Conservation (phyloP, 169 alveolate genomes). For the Eimeria maxima region DNA sequence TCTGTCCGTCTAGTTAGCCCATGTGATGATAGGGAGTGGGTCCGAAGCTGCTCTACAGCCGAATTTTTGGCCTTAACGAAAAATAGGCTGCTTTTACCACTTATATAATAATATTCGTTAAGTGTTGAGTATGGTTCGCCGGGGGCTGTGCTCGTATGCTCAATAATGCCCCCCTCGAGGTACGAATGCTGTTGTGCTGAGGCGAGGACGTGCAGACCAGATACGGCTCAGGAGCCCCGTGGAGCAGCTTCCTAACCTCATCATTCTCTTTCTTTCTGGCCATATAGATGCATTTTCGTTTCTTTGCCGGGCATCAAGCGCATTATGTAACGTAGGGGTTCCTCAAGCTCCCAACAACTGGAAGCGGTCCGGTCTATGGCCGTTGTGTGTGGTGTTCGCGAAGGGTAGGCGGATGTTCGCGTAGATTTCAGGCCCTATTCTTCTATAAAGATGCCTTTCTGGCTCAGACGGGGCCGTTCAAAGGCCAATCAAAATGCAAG, state of each 20-base stretch:
- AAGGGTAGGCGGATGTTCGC: conserved; percentile 9
- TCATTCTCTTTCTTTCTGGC: too few species aligned
- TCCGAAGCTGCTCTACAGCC: neutral
- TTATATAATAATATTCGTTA: neutral
- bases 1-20: conserved; percentile 17
- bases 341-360: conserved; percentile 33
- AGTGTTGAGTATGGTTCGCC: neutral
- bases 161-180: conserved; percentile 11
- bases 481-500: conserved; percentile 31
- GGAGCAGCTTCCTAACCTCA: conserved; percentile 26
- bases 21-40: neutral
- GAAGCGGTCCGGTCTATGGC: conserved; percentile 71
- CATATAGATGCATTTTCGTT: neutral
- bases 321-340: conserved; percentile 21
- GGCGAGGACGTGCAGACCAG: conserved; percentile 18
- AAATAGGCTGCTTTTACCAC: neutral
- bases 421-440: neutral
- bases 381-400: neutral
- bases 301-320: neutral
- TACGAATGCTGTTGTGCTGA: neutral
- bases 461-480: conserved; percentile 39
- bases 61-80: conserved; percentile 12
- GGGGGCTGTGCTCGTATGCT: conserved; percentile 9
- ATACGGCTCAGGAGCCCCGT: neutral
- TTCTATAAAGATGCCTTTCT: conserved; percentile 48